Percentiles rank a stretch among this genome's conserved stretches.
phyloP scores from a whole-genome alignment of 768 basidiomycete genomes.

The Mycena vitilis region DNA sequence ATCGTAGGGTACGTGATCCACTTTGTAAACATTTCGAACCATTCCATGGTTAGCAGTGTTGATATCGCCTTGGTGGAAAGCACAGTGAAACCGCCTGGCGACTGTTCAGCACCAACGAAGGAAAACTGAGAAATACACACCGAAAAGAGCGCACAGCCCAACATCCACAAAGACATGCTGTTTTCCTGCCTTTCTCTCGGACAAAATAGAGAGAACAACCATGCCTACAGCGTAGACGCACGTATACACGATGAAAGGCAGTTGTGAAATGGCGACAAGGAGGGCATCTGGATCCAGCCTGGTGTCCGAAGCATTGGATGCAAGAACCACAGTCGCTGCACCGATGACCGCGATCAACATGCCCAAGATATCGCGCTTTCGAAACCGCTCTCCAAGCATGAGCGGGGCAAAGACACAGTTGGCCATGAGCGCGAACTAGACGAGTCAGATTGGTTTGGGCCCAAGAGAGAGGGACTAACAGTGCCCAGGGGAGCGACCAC shows the following conservation, averaged over 20 bases:
- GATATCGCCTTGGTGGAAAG: conserved; percentile 94
- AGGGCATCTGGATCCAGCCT: conserved; percentile 77
- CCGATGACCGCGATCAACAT: conserved; percentile 86
- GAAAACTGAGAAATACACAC: conserved; percentile 49
- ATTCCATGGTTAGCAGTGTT: conserved; percentile 82
- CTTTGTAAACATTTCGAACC: conserved; percentile 79
- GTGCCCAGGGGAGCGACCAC: conserved; percentile 96
- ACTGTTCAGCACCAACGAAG: conserved; percentile 13
- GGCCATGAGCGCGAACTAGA: conserved; percentile 89
- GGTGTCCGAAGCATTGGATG: conserved; percentile 77
- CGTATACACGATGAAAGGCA: conserved; percentile 82
- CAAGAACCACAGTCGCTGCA: conserved; percentile 92
- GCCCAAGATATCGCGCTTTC: conserved; percentile 84
- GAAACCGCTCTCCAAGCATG: conserved; percentile 85
- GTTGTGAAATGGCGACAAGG: conserved; percentile 74
- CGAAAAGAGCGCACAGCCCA: conserved; percentile 87
- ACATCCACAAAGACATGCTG: conserved; percentile 87
- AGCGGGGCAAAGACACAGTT: conserved; percentile 95
- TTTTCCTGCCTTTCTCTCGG: conserved; percentile 71
- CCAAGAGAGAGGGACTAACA: conserved; percentile 57
- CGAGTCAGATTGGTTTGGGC: conserved; percentile 27
- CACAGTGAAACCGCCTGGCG: conserved; percentile 90
- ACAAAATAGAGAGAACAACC: conserved; percentile 71
- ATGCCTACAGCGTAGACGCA: conserved; percentile 69
- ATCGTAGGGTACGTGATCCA: conserved; percentile 89